Evolutionary conservation across 2,329 filamentous ascomycete species (phyloP), one percentile per base, ranked within the genome.

Genomic region (Trichoderma citrinoviride): DNA sequence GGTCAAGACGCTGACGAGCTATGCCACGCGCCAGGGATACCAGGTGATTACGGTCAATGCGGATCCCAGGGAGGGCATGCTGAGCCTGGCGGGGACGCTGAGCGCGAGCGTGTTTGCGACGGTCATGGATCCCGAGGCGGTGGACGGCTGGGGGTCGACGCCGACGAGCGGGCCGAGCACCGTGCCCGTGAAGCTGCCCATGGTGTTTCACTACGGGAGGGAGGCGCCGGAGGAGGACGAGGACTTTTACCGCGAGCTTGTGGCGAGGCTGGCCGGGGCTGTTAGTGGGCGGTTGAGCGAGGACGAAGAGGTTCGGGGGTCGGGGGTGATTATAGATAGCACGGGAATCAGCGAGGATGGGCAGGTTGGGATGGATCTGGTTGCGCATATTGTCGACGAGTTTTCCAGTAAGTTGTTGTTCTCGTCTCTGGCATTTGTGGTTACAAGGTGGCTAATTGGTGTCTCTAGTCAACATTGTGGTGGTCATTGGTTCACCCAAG

Each of bases 101-200:
- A 94, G 90, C 58, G 92, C 93, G 0, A 89, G 90, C n/a, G 91
- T 92, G 5, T 93, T 96, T 73, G 90, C 90, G 10, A 92, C 90
- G 0, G 86, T 96, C 71, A 86, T 98, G 79, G 94, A 98, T 76
- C 84, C 96, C 1, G 84, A 86, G 71, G 81, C 83, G 2, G 91
- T 94, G 72, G 89, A 92, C 67, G 92, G 91, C 21, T 97, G 93
- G 88, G 95, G 95, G 10, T 92, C 86, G 69, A 93, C 92, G 70
- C 93, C 94, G 0, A 96, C 93, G 71, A 96, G 91, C 69, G 95
- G 94, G 0, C 93, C 95, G 0, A 95, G 90, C 70, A 86, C 88
- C 0, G 88, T 96, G 19, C 93, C 94, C 0, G 92, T 97, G 60
- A 98, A 97, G 80, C 82, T 97, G 71, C 95, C 95, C 5, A 80